Conservation (phyloP, 805 yeast species). For the Blastobotrys muscicola region DNA sequence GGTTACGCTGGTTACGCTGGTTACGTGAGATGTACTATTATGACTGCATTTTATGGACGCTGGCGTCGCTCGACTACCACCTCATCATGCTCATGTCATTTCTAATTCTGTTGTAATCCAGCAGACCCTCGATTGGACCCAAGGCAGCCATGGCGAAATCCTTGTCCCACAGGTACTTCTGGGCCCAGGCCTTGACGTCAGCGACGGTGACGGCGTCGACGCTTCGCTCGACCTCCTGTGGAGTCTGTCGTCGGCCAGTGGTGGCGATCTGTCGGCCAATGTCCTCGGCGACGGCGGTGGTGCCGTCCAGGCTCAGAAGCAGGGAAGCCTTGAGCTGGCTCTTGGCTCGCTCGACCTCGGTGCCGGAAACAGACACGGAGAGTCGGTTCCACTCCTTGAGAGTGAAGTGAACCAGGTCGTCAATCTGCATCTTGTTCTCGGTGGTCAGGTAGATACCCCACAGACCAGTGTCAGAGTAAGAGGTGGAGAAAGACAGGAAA, state of each 20-base stretch:
- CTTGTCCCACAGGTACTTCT: slow-evolving; percentile 62
- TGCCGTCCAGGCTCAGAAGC: slow-evolving; percentile 81
- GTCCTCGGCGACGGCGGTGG: slow-evolving; percentile 95
- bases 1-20: too few relatives aligned
- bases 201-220: slow-evolving; percentile 70
- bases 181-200: slow-evolving; percentile 85
- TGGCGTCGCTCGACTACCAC: slow-evolving; percentile 19
- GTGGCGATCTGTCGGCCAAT: slow-evolving; percentile 95
- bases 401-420: slow-evolving; percentile 62
- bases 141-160: slow-evolving; percentile 88
- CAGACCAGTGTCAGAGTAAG: slow-evolving; percentile 93
- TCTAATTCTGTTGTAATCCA: slow-evolving; percentile 55
- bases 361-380: slow-evolving; percentile 68
- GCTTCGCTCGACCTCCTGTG: slow-evolving; percentile 63
- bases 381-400: slow-evolving; percentile 84
- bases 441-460: slow-evolving; percentile 95
- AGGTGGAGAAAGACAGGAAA: slow-evolving; percentile 92
- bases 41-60: background rate
- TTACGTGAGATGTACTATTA: background rate
- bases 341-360: slow-evolving; percentile 89
- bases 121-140: slow-evolving; percentile 69
- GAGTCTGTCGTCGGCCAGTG: slow-evolving; percentile 70
- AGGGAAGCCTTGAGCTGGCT: slow-evolving; percentile 90
- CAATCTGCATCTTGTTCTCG: slow-evolving; percentile 60
- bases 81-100: slow-evolving; percentile 34